These are phyloP conservation scores for Simmondsia chinensis DNA, from an alignment of 148 eudicot species.

Conservation along the genomic window DNA sequence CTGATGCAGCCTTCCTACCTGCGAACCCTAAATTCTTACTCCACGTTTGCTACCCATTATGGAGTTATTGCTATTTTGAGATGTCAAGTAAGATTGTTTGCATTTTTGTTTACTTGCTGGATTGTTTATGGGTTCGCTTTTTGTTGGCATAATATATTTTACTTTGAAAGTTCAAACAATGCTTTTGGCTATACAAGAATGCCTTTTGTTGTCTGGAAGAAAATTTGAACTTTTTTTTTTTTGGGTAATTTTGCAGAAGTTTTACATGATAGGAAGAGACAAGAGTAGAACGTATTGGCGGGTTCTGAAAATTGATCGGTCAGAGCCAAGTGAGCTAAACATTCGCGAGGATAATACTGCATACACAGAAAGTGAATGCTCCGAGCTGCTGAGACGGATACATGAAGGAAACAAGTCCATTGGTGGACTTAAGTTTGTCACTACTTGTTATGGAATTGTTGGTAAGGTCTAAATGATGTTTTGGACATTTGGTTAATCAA, in stretches of 20 bases:
- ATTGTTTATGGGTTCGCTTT: no score
- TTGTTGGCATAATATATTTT: no score
- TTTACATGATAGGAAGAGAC: slow-evolving; percentile 87
- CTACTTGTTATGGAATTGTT: slow-evolving; percentile 82
- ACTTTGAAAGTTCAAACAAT: no score
- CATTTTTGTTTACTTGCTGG: no score
- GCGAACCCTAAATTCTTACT: no score
- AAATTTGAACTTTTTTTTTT: not conserved
- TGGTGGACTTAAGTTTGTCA: slow-evolving; percentile 86
- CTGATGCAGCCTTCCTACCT: no score
- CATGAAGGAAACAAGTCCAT: slow-evolving; percentile 82
- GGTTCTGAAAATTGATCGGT: slow-evolving; percentile 75
- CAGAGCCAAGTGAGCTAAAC: slow-evolving; percentile 67
- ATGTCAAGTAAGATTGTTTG: no score
- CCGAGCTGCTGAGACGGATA: slow-evolving; percentile 68
- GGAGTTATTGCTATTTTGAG: no score
- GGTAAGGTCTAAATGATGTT: slow-evolving; percentile 28
- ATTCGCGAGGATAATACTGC: slow-evolving; percentile 71
- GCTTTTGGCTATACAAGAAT: no score
- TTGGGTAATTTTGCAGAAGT: slow-evolving; percentile 41
- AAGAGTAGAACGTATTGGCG: slow-evolving; percentile 79
- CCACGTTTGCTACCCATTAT: no score
- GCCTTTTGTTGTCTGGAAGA: not conserved
- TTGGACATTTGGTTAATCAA: not conserved
- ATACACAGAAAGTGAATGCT: slow-evolving; percentile 67